Evolutionary conservation across 2,329 filamentous ascomycete species (phyloP), one percentile per base, ranked within the genome.

Genomic region (Colletotrichum chlorophyti): DNA sequence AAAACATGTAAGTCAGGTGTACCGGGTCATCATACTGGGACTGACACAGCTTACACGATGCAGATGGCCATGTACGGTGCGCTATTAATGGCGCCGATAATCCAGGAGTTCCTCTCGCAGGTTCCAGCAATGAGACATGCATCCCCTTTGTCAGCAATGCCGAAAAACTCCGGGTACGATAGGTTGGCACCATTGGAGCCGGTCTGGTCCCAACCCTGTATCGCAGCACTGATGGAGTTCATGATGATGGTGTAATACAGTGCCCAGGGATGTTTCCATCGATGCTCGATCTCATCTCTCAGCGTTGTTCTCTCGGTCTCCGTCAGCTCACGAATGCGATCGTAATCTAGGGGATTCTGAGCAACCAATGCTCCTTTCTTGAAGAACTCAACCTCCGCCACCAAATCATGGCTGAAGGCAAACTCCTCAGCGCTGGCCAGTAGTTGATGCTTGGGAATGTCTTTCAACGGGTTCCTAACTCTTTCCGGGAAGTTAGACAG

Each of bases 61-160:
- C 50, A 59, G n/a, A 59, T 55, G 6, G 55, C 55, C 55, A 79
- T 72, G 66, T 77, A 74, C 32, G 79, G 72, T 53, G 73, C 75
- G 10, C 77, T 70, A 51, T 89, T 89, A 57, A 89, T 75, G 3
- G 87, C 69, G 17, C 86, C 86, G 17, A 88, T 77, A 46, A 88
- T 76, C 84, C 85, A 88, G 43, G 77, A 76, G 64, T 87, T 84
- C 32, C 69, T 73, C 31, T 66, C 66, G 34, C 73, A 75, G 2
- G 73, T 67, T 38, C 76, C 77, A 64, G 1, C 69, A 67, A 31
- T 69, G 71, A 5, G 65, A 49, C 0, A 68, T 66, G 1, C 66
- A 6, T 31, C 11, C 2, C 51, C 51, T 21, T 45, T 55, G 63
- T 87, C 83, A 29, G 70, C 72, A 45, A 82, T 81, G n/a, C 77